These are phyloP conservation scores for Colletotrichum higginsianum DNA, from an alignment of 2,329 filamentous ascomycete species.

Conservation along the genomic window DNA sequence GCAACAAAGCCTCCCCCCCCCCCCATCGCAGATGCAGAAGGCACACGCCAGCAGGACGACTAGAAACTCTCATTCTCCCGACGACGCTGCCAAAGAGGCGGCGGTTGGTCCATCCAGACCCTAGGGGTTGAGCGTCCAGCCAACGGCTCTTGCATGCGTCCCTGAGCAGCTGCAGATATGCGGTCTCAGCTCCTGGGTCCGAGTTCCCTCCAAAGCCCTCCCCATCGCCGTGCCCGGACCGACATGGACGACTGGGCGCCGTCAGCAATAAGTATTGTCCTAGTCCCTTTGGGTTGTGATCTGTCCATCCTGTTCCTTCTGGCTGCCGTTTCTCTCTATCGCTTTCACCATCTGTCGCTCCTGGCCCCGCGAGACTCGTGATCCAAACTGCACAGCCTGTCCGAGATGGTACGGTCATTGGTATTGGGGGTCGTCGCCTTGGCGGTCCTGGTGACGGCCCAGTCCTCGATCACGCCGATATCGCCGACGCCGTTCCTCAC, in stretches of 20 bases:
- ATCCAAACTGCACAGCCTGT: neutral
- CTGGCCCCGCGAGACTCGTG: neutral
- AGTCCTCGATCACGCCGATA: slow-evolving; percentile 16
- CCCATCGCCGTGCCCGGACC: slow-evolving; percentile 26
- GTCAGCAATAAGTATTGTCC: slow-evolving; percentile 33
- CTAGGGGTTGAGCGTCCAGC: neutral
- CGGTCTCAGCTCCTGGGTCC: slow-evolving; percentile 30
- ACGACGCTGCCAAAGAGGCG: neutral
- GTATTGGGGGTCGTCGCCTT: slow-evolving; percentile 20
- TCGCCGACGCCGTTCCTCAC: slow-evolving; percentile 24
- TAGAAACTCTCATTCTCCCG: slow-evolving; percentile 17
- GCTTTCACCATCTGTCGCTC: neutral
- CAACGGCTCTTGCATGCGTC: slow-evolving; percentile 7
- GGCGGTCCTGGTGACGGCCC: slow-evolving; percentile 17
- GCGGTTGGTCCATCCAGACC: neutral
- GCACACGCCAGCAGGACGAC: neutral
- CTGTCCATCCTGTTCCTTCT: neutral
- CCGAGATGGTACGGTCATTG: slow-evolving; percentile 14
- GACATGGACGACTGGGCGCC: neutral
- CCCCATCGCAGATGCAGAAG: neutral
- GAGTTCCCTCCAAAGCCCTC: slow-evolving; percentile 10
- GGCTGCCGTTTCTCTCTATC: neutral
- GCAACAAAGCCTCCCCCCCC: slow-evolving; percentile 1
- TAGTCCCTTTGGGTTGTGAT: neutral
- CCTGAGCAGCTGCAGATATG: slow-evolving; percentile 3